Evolutionary conservation across 163 green algal species (phyloP), one percentile per base, ranked within the genome.

Genomic region (Prototheca cutis): DNA sequence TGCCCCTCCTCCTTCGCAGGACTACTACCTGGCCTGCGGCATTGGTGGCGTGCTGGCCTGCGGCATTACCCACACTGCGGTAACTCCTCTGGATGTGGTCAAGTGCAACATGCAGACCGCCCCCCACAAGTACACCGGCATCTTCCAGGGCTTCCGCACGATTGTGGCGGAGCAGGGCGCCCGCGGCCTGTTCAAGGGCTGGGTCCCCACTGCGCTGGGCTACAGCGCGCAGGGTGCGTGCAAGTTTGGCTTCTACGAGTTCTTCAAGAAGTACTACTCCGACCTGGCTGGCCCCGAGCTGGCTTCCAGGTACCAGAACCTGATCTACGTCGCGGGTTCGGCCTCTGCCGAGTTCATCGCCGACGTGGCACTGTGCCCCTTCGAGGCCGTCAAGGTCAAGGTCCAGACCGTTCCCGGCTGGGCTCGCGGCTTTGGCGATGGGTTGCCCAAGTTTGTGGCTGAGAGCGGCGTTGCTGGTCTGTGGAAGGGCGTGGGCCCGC

Each of bases 301-400:
- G 21, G 79, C 85, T 4, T 65, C 66, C 49, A 90, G 88, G 73
- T 95, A 96, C 78, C 81, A 95, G 75, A 94, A 82, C 53, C 33
- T 86, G n/a, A 86, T 96, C 36, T 96, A 80, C 82, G 70, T 96
- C 36, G 89, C 85, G 0, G 88, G 81, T 51, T 94, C 85, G 30
- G 91, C 91, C 19, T 93, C 80, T 23, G 91, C 91, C 34, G 91
- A 98, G 81, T 94, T 99, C 79, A 92, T 99, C 72, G 93, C 93
- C 23, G 93, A 99, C 77, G 86, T 98, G 49, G 89, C 85, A 6
- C 82, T 99, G 8, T 96, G 87, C 64, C 93, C 93, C 40, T 94
- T 96, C 56, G 93, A 99, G 80, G 93, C 93, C 19, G 88, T 97
- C 53, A 97, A 97, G 84, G 87, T 99, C 64, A 93, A 93, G 72